Base-by-base conservation (phyloP, 73 alveolate genomes). In the Blepharisma japonicum region DNA sequence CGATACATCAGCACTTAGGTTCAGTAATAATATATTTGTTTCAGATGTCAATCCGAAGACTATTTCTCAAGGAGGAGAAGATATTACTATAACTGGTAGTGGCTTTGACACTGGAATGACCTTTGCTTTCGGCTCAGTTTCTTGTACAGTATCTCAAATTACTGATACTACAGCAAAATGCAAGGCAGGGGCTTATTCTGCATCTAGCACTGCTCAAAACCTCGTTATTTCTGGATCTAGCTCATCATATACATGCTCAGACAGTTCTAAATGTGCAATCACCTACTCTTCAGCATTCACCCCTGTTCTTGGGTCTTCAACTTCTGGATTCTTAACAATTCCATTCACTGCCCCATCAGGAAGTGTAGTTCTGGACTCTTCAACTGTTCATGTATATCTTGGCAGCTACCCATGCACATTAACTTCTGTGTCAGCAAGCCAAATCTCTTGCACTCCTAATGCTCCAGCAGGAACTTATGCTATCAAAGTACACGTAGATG, bases 391-490 rank as follows among this genome's bases (percentile, higher is more conserved):
- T 14, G 74, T 61, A 14, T 14, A 9, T n/a, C 74, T 61, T 14
- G 23, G 18, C 14, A 18, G 47, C 14, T 61, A 20, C 23, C 11
- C 74, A 18, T 61, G 74, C 23, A 8, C 39, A 61, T 1, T 61
- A 14, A 61, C 74, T 18, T 61, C 74, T 14, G 23, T 61, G 14
- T 18, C 49, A 14, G 23, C 74, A 14, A 18, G 47, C 14, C 5
- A 8, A 61, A 20, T 61, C 2, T 0, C 3, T 14, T 61, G 74
- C 47, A 25, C 39, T 4, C 74, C 74, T 1, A 11, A 0, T 18
- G 74, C 74, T 14, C 74, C 74, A 18, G 74, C 47, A 61, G 74
- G 74, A 2, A 61, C 74, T 61, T 61, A 61, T 61, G 2, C 74
- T 18, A 61, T 61, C 2, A 61, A 9, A 14, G 2, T 61, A 25